Evolutionary conservation across 306 rosid species (phyloP).

Genomic region (Vigna trinervia): DNA sequence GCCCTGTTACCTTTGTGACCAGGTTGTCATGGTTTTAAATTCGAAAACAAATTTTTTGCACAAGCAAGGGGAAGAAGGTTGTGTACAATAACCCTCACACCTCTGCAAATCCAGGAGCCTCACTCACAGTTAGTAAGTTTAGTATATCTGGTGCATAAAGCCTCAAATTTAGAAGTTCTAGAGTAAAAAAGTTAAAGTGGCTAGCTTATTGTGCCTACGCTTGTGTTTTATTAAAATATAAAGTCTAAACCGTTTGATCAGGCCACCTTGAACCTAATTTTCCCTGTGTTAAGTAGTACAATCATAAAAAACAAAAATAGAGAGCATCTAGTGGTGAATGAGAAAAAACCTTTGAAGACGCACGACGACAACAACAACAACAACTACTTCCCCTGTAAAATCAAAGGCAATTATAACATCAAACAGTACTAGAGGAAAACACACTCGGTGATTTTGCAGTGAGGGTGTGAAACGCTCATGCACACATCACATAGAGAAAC

Average conservation of each 20-base stretch:
- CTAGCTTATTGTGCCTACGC: not conserved
- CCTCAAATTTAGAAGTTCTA: not conserved
- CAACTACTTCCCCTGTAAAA: constrained; percentile 8
- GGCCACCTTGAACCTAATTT: constrained; percentile 24
- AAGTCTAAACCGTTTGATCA: not conserved
- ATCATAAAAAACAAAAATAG: not conserved
- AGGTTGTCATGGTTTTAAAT: too few species aligned
- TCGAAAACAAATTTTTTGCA: not conserved
- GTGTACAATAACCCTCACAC: not conserved
- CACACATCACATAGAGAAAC: not conserved
- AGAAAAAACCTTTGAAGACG: constrained; percentile 21
- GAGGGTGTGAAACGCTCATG: not conserved
- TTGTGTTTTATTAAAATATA: not conserved
- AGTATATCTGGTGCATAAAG: not conserved
- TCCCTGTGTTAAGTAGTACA: not conserved
- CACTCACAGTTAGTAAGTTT: not conserved
- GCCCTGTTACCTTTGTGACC: too few species aligned
- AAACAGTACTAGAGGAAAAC: not conserved
- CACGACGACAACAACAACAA: not conserved
- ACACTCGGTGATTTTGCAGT: not conserved
- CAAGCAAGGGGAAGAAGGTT: not conserved
- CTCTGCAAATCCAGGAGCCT: not conserved
- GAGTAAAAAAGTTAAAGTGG: not conserved
- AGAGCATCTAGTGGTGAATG: not conserved
- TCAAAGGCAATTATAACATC: not conserved